Base-by-base conservation (phyloP, 768 basidiomycete genomes). In the Suillus spraguei region DNA sequence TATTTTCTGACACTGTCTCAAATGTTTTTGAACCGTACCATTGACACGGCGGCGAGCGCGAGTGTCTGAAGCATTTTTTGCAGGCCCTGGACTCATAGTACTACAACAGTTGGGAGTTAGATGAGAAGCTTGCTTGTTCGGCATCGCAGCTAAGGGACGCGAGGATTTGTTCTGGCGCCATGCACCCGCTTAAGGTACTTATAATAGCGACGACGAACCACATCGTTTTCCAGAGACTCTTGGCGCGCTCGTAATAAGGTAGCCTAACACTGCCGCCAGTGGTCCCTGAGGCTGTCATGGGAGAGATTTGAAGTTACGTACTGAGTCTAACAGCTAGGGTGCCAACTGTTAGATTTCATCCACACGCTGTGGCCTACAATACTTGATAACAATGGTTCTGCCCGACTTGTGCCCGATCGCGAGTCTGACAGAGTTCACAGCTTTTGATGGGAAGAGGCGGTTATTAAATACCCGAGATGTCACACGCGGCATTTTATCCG, bases 161-260 rank as follows among this genome's bases (percentile, higher is more conserved):
- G 39, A 42, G 10, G 17, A 20, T n/a, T 11, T 6, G 5, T 58
- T 28, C 24, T 41, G 39, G 11, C 33, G 32, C 52, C 52, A 53
- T 53, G 52, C 13, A 41, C 38, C 56, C 38, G 56, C 41, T 41
- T 41, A 38, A 28, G 11, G 24, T 58, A 33, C 52, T 58, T 42
- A 58, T 58, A 58, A 42, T 36, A 28, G 39, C 11, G 39, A 20
- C 17, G 32, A 41, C 56, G 46, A 24, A 24, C 22, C 22, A 50
- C 0, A 17, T 8, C 16, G 28, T 17, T 28, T 17, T 32, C 49
- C 3, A 16, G 24, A 50, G 49, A 50, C 14, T 49, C 22, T 14
- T 1, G 17, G 28, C 9, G 10, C 28, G 10, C 1, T 33, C 20
- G 5, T 33, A 28, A 28, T 28, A 28, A 28, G 28, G 28, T 28